Percentiles rank a stretch among this genome's conserved stretches.
phyloP scores from a whole-genome alignment of 176 grass and related monocot species.

The Poa pratensis region DNA sequence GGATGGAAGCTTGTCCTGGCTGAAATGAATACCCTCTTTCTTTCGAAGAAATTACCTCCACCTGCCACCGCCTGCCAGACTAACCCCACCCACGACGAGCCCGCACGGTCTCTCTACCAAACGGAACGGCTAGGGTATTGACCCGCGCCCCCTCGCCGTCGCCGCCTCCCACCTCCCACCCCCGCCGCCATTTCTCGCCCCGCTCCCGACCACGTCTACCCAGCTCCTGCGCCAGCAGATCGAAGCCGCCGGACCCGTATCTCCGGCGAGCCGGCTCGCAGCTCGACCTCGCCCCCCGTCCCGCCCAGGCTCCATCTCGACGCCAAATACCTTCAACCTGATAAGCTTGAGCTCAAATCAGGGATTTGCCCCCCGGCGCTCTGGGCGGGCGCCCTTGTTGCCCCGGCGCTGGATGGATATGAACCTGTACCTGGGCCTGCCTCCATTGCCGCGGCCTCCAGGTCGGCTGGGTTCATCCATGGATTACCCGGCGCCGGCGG shows the following conservation, averaged over 20 bases:
- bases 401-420: constrained; percentile 51
- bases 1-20: too few species aligned
- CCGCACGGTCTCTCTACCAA: not conserved
- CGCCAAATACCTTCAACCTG: not conserved
- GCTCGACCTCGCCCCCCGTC: not conserved
- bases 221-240: not conserved
- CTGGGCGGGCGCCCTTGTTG: too few species aligned
- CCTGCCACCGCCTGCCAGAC: not conserved
- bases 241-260: not conserved
- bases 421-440: constrained; percentile 71
- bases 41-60: not conserved
- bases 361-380: too few species aligned
- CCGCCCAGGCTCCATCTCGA: not conserved
- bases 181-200: not conserved
- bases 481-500: not conserved
- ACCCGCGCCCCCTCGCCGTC: not conserved
- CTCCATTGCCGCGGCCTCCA: constrained; percentile 47
- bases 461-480: constrained; percentile 30
- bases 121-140: constrained; percentile 1
- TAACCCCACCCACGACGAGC: too few species aligned
- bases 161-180: not conserved
- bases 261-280: not conserved
- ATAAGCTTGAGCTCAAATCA: too few species aligned
- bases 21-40: too few species aligned
- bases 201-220: not conserved